Evolutionary conservation across 2,329 filamentous ascomycete species (phyloP).

Genomic region (Talaromyces sp.): DNA sequence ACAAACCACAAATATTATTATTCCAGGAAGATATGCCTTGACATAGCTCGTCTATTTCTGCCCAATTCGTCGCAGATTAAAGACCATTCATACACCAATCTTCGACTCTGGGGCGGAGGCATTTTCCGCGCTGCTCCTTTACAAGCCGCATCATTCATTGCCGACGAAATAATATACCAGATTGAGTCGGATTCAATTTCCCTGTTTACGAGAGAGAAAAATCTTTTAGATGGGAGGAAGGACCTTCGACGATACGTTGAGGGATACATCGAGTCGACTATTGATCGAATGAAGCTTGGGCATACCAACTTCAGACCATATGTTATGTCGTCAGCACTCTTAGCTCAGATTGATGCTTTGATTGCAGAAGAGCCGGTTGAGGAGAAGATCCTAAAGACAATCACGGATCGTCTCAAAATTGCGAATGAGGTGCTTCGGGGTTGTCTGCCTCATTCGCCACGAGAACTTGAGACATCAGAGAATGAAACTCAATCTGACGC

Average conservation of each 20-base stretch:
- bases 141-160: neutral
- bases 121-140: neutral
- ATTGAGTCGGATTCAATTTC: neutral
- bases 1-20: neutral
- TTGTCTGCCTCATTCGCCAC: neutral
- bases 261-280: neutral
- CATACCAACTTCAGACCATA: neutral
- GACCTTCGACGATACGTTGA: neutral
- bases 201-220: neutral
- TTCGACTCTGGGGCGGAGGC: neutral
- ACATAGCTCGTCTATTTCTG: neutral
- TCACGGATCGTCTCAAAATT: neutral
- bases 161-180: neutral
- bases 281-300: neutral
- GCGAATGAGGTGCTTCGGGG: neutral
- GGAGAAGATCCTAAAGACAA: neutral
- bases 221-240: neutral
- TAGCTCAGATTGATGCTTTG: neutral
- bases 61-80: neutral
- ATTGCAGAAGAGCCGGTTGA: neutral
- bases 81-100: neutral
- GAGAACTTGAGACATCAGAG: neutral
- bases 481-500: neutral
- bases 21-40: slow-evolving; percentile 8
- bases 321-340: neutral